Base-by-base conservation (phyloP, 768 basidiomycete genomes). In the Auricularia auricula-judae region DNA sequence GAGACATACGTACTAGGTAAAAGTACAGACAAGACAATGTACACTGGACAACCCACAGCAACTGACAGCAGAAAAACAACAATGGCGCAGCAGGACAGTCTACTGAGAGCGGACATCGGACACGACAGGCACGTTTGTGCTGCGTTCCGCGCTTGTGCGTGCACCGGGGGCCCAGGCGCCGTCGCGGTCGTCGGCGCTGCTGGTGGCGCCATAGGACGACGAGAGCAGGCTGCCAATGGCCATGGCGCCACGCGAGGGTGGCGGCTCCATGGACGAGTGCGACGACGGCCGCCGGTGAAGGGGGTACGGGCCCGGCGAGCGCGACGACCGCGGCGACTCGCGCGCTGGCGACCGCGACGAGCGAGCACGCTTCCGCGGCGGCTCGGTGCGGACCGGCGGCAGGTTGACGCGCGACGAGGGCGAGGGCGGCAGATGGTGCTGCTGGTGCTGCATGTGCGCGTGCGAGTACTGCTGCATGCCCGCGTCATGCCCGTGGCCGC, bases 201-300 rank as follows among this genome's bases (percentile, higher is more conserved):
- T 42, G 7, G 39, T 14, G 3, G 23, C 56, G 23, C 23, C 14
- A 33, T 29, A 59, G 4, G 56, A 59, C 69, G 70, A 77, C 65
- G 86, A 83, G 29, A 90, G 79, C 36, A 92, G 75, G 1, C 88
- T 88, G 34, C 86, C 88, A 68, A 92, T 91, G 54, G 87, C 85
- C 89, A 91, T 91, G 43, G 86, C 86, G 16, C 83, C 83, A 64
- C 86, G 79, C 63, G 87, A 85, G 60, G 86, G 82, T 51, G 86
- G 82, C 54, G 88, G 87, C 29, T 29, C 56, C 23, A 59, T 23
- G 56, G 56, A 34, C 56, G 56, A 59, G 56, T 35, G 29, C 56
- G 56, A 59, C 29, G 34, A 59, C 21, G 56, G 23, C 23, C 16
- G 29, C 23, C 56, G 56, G 21, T 23, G 21, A 33, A 23, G 23